phyloP scores from a whole-genome alignment of 2,329 filamentous ascomycete genomes.

The Cladobotryum protrusum region DNA sequence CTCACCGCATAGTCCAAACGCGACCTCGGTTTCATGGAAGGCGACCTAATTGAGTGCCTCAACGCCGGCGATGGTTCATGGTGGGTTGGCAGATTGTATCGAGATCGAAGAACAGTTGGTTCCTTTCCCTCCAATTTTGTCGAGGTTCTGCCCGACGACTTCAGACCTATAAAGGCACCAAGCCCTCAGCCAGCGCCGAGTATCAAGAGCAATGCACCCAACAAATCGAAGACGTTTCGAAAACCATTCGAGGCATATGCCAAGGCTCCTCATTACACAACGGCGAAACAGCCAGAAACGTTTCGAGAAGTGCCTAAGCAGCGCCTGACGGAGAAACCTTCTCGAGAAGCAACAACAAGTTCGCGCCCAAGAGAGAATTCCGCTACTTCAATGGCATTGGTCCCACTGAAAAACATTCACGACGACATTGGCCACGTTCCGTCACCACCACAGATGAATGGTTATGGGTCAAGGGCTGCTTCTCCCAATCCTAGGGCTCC shows the following conservation, averaged over 20 bases:
- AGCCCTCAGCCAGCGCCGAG: slow-evolving; percentile 51
- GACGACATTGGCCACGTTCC: slow-evolving; percentile 15
- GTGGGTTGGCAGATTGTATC: slow-evolving; percentile 91
- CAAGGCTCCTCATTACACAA: slow-evolving; percentile 60
- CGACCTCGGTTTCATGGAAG: slow-evolving; percentile 94
- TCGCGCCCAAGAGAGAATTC: slow-evolving; percentile 14
- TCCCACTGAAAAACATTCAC: slow-evolving; percentile 22
- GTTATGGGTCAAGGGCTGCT: slow-evolving; percentile 23
- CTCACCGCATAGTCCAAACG: slow-evolving; percentile 62
- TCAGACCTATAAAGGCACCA: slow-evolving; percentile 64
- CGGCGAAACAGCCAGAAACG: slow-evolving; percentile 54
- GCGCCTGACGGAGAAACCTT: slow-evolving; percentile 26
- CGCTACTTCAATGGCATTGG: slow-evolving; percentile 16
- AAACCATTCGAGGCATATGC: slow-evolving; percentile 63
- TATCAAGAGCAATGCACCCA: slow-evolving; percentile 51
- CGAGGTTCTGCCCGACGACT: slow-evolving; percentile 76
- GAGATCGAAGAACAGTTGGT: slow-evolving; percentile 85
- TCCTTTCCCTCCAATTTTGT: slow-evolving; percentile 98
- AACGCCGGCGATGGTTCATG: slow-evolving; percentile 97
- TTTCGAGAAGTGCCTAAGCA: slow-evolving; percentile 41
- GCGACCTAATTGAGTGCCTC: slow-evolving; percentile 94
- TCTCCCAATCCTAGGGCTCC: slow-evolving; percentile 22
- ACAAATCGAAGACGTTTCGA: slow-evolving; percentile 56
- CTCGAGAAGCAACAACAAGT: slow-evolving; percentile 19
- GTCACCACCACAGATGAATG: slow-evolving; percentile 20